Base-by-base conservation (phyloP, 2,329 filamentous ascomycete species). In the Anthostomella pinea region DNA sequence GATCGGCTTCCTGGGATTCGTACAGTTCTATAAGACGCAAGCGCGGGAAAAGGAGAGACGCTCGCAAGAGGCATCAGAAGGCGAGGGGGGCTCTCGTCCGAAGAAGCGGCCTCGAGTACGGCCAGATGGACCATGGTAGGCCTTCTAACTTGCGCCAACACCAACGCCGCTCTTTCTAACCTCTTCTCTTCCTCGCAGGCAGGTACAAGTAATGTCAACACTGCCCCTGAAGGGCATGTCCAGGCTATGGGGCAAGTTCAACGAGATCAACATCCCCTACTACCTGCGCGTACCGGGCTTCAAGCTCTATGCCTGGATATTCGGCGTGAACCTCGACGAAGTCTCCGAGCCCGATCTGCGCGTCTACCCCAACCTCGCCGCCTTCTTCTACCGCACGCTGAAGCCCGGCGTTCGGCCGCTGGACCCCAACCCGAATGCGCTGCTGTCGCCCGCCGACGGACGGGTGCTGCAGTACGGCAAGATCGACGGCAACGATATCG, bases 331-430 rank as follows among this genome's bases (percentile, higher is more conserved):
- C 60, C 76, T 98, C 39, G 77, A 83, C 41, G 93, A 98, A 67
- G 82, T 96, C 13, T 79, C 82, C 20, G 90, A 98, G 59, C 79
- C 83, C 13, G 93, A 98, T 54, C 79, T 98, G 14, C 89, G 87
- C 60, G 78, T 77, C 30, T 98, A 93, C 61, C 87, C 89, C 14
- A 98, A 98, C 59, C 79, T 98, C 25, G 88, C 91, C 5, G 81
- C 91, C 40, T 98, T 98, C 73, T 98, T 98, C 72, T 98, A 97
- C 64, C 87, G 93, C 44, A 88, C 83, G 1, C 73, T 98, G 42
- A 97, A 96, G 62, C 88, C 91, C 5, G 91, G 90, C 21, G 80
- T 76, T 9, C 83, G 93, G 17, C 90, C 90, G 2, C 72, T 98
- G 10, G 88, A 97, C 56, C 79, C 87, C 2, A 81, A 91, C 50